Evolutionary conservation across 768 basidiomycete genomes (phyloP).

Genomic region (Xanthoconium stramineum): DNA sequence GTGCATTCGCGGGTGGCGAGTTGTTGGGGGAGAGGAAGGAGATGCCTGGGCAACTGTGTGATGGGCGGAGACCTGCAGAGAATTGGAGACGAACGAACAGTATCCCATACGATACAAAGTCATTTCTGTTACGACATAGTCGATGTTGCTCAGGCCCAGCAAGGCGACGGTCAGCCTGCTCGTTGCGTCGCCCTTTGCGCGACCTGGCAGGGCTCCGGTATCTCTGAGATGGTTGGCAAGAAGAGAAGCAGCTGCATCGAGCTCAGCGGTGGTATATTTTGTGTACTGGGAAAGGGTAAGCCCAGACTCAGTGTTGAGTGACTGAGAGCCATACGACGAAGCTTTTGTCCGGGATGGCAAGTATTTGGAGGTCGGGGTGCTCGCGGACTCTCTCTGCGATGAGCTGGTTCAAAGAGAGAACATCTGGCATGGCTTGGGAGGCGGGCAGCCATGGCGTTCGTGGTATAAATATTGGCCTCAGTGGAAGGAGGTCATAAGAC

Average conservation of each 20-base stretch:
- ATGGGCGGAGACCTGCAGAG: background rate
- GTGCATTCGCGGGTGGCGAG: constrained; percentile 44
- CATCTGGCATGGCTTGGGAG: constrained; percentile 14
- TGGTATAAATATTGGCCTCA: no score
- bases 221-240: constrained; percentile 24
- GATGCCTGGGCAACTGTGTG: constrained; percentile 11
- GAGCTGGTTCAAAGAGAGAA: constrained; percentile 29
- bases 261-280: constrained; percentile 23
- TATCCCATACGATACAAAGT: constrained; percentile 31
- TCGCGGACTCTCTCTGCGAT: constrained; percentile 18
- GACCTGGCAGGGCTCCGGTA: constrained; percentile 18
- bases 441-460: background rate
- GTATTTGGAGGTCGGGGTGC: constrained; percentile 19
- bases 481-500: background rate
- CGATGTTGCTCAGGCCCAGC: constrained; percentile 27
- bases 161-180: constrained; percentile 26
- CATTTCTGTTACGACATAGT: constrained; percentile 26
- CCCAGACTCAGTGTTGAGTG: background rate
- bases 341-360: constrained; percentile 26
- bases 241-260: constrained; percentile 27
- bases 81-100: constrained; percentile 15
- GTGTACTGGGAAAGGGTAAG: constrained; percentile 16
- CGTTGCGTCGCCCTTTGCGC: constrained; percentile 21
- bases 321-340: constrained; percentile 10
- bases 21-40: constrained; percentile 44